A percentile compares a stretch with the other conserved stretches of the same genome.
These are phyloP conservation scores for Oryza meridionalis DNA, from an alignment of 176 grass and related monocot genomes.

Conservation along the genomic window DNA sequence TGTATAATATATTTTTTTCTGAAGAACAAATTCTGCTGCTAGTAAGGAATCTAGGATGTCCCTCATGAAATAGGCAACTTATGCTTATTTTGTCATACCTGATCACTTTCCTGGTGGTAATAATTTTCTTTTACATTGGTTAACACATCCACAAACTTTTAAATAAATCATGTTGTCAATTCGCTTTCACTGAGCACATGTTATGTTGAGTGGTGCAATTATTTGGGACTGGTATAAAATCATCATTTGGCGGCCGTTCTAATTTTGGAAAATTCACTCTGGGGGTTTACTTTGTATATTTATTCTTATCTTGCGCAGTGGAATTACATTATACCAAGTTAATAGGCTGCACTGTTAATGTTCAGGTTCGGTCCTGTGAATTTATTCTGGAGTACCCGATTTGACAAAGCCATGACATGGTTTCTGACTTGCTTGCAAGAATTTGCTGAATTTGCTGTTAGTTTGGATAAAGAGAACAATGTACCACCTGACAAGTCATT, in stretches of 20 bases:
- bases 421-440: constrained; percentile 96
- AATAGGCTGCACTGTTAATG: constrained; percentile 25
- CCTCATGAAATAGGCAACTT: neutral
- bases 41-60: neutral
- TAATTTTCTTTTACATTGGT: neutral
- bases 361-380: constrained; percentile 98
- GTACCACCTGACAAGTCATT: constrained; percentile 91
- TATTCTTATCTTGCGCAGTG: neutral
- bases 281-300: neutral
- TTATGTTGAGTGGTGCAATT: neutral
- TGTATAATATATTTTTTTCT: constrained; percentile 1
- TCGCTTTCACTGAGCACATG: neutral
- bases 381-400: constrained; percentile 97
- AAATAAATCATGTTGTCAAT: neutral
- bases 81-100: constrained; percentile 6
- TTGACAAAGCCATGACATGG: constrained; percentile 98
- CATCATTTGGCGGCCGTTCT: neutral
- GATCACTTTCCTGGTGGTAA: neutral
- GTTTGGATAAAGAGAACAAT: constrained; percentile 85
- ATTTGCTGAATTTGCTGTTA: constrained; percentile 81
- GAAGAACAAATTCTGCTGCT: constrained; percentile 8
- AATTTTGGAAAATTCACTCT: neutral
- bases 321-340: constrained; percentile 2
- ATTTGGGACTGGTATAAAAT: neutral
- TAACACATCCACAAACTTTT: neutral